Base-by-base conservation (phyloP, 305 asterid species). In the Fraxinus ornus region DNA sequence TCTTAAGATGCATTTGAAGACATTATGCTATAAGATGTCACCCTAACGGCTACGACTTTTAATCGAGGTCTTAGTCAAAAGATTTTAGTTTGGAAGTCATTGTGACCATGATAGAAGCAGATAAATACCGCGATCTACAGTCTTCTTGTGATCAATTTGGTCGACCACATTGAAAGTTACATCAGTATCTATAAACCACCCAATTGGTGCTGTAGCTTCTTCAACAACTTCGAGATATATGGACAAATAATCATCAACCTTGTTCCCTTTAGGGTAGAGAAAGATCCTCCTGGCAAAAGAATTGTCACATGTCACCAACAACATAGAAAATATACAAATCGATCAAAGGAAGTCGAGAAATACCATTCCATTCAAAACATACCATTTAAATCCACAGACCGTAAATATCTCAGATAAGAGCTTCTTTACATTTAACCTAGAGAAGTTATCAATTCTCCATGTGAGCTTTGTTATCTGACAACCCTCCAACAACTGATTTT, bases 141-240 rank as follows among this genome's bases (percentile, higher is more conserved):
- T 19, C 32, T 62, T 62, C 57, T 19, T 75, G 32, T 24, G 1
- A 41, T 75, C 49, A 22, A 75, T 15, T 21, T 75, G 78, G 47
- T 75, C 47, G 9, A 75, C 24, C 8, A 75, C 17, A 37, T 6
- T 19, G 49, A 75, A 75, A 17, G 19, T 37, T 12, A 75, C 28
- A 33, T 30, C 49, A 17, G 78, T 30, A 75, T 75, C 21, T 75
- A 19, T 12, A 37, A 17, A 30, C 78, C 78, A 75, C 49, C 60
- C 78, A 37, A 5, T 7, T 37, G 78, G 78, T 3, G 47, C 9
- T 17, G 78, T n/a, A 13, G 78, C 13, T 7, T n/a, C 39, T 37
- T 75, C 91, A 47, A 88, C 89, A 57, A 88, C 91, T 9, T 88
- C 92, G 60, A 89, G 70, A 83, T 88, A 89, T 84, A 89, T 37